Conservation (phyloP, 2,329 filamentous ascomycete genomes). For the Cordyceps tenuipes region DNA sequence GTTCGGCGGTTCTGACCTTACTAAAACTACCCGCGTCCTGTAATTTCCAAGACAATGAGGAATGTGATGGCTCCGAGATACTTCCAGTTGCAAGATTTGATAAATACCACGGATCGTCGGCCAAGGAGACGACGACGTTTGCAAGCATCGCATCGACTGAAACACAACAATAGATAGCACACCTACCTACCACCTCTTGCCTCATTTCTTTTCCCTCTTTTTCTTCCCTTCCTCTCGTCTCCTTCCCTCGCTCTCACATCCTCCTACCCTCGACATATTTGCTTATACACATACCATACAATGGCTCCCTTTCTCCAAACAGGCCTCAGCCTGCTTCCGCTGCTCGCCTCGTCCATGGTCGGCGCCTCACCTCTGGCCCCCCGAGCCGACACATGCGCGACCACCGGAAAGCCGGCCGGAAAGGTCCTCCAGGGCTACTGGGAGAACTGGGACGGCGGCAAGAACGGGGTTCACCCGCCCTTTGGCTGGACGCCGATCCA, state of each 20-base stretch:
- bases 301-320: slow-evolving; percentile 16
- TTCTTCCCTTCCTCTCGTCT: too few relatives aligned
- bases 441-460: slow-evolving; percentile 29
- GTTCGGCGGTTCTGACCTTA: not conserved
- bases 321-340: slow-evolving; percentile 14
- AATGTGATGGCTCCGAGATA: not conserved
- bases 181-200: too few relatives aligned
- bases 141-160: not conserved
- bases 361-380: slow-evolving; percentile 10
- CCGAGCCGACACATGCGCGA: slow-evolving; percentile 20
- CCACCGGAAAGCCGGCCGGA: slow-evolving; percentile 24
- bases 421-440: slow-evolving; percentile 28
- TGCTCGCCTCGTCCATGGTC: slow-evolving; percentile 11
- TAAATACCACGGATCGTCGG: not conserved
- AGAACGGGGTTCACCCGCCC: slow-evolving; percentile 24
- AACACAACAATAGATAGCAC: not conserved
- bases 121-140: not conserved
- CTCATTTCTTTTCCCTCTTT: not conserved
- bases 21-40: not conserved
- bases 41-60: not conserved
- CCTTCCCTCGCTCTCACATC: too few relatives aligned
- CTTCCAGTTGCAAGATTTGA: not conserved
- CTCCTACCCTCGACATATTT: too few relatives aligned
- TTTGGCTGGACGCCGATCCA: slow-evolving; percentile 27
- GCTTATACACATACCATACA: not conserved